Evolutionary conservation across 805 yeast genomes (phyloP).

Genomic region (Lachancea cidri): DNA sequence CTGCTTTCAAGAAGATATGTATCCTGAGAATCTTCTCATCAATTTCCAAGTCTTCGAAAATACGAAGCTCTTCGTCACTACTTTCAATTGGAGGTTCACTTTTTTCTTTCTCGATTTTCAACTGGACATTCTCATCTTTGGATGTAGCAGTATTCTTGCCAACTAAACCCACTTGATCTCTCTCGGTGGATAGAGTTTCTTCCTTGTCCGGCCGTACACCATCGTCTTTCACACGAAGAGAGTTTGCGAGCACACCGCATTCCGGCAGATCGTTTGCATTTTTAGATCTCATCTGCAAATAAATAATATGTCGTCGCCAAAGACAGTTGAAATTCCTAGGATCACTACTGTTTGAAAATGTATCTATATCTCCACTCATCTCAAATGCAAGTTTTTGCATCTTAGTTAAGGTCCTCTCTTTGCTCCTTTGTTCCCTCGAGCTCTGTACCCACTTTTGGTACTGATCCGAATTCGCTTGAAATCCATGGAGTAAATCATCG

Average conservation of each 20-base stretch:
- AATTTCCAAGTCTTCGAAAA: constrained; percentile 24
- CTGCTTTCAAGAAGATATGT: constrained; percentile 36
- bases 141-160: too few relatives aligned
- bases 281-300: constrained; percentile 9
- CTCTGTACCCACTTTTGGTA: constrained; percentile 9
- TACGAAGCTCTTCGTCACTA: constrained; percentile 31
- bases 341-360: constrained; percentile 20
- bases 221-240: too few relatives aligned
- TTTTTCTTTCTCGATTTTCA: constrained; percentile 2
- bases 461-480: neutral
- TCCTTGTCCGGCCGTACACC: too few relatives aligned
- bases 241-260: too few relatives aligned
- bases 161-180: too few relatives aligned
- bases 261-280: neutral
- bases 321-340: constrained; percentile 35
- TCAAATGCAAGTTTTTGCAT: constrained; percentile 42
- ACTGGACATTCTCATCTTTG: neutral
- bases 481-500: neutral
- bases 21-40: constrained; percentile 33
- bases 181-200: too few relatives aligned
- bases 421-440: constrained; percentile 6
- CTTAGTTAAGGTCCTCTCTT: constrained; percentile 18
- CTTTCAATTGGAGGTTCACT: neutral
- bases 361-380: constrained; percentile 36
- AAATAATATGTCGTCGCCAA: constrained; percentile 38